A percentile compares a stretch with the other conserved stretches of the same genome.
Conservation (phyloP, 140 eudicot species). For the Stevia rebaudiana region DNA sequence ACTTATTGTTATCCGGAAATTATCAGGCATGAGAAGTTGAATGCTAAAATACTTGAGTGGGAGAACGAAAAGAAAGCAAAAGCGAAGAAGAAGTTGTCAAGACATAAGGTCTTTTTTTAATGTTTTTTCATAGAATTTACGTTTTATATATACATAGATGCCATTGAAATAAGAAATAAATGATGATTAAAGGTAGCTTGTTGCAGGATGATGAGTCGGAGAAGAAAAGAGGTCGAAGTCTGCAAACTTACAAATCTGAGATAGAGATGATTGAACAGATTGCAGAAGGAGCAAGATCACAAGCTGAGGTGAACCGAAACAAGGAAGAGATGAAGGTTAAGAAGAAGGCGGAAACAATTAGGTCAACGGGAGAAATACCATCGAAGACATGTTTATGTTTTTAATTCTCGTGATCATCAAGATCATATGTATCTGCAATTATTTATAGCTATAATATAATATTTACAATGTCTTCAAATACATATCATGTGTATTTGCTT, state of each 20-base stretch:
- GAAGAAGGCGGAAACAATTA: slow-evolving; percentile 67
- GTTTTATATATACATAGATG: not conserved
- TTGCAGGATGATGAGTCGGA: slow-evolving; percentile 49
- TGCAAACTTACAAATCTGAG: slow-evolving; percentile 43
- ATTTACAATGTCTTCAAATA: no score
- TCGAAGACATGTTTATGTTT: slow-evolving; percentile 58
- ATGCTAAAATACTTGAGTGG: slow-evolving; percentile 61
- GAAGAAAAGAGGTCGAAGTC: slow-evolving; percentile 52
- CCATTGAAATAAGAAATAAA: slow-evolving; percentile 9
- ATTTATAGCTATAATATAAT: no score
- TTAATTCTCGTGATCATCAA: slow-evolving; percentile 10
- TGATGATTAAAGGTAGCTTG: slow-evolving; percentile 13
- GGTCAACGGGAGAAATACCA: slow-evolving; percentile 68
- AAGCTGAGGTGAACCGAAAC: slow-evolving; percentile 57
- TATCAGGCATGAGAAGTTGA: slow-evolving; percentile 62
- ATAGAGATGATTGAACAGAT: slow-evolving; percentile 50
- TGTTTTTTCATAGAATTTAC: not conserved
- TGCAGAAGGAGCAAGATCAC: slow-evolving; percentile 65
- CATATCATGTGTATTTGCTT: no score
- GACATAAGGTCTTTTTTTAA: slow-evolving; percentile 40
- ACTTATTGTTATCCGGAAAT: not conserved
- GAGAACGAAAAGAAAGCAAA: slow-evolving; percentile 71
- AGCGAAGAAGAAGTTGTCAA: slow-evolving; percentile 52
- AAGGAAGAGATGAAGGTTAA: slow-evolving; percentile 57
- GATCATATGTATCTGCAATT: no score